Base-by-base conservation (phyloP, 352 stramenopile species). In the Globisporangium cylindrosporum region DNA sequence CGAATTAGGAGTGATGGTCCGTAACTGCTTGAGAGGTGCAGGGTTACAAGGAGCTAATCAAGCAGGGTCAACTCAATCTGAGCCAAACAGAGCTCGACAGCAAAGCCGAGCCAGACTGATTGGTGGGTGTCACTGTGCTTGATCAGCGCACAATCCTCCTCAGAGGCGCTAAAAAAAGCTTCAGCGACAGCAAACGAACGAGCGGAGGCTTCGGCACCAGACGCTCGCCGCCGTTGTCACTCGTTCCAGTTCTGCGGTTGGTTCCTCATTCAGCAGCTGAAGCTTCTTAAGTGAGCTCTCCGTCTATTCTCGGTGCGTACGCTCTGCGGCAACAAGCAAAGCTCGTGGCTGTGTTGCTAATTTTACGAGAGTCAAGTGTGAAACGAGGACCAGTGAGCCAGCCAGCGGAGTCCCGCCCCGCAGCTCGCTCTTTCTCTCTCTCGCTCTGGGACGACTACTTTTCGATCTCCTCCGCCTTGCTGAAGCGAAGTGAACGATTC, bases 381-480 rank as follows among this genome's bases (percentile, higher is more conserved):
- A 60, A 46, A 60, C 55, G 29, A 59, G 54, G 27, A 59, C 25
- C 54, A 59, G 41, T 32, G 59, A 64, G 38, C 59, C 5, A 34
- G 43, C 14, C 43, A 51, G 43, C 43, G 5, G 38, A 22, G 58
- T 24, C 3, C 27, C 20, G 6, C 20, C 27, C 27, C 27, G 27
- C 36, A 46, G 59, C 20, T 22, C 25, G 6, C 9, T 24, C 7
- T 48, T 46, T 3, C 29, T n/a, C 36, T n/a, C 36, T 18, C 3
- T 46, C 46, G 14, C 46, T 14, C 27, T 10, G 53, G 4, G 12
- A 46, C 34, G 58, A 34, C 36, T 54, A 63, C 58, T 63, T 63
- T 63, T 36, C 58, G 49, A 66, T 58, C 32, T 66, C 49, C 49
- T 66, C 61, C 46, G 61, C 43, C 4, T 59, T n/a, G 32, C 38